Evolutionary conservation across 805 yeast species (phyloP), one percentile per base, ranked within the genome.

Genomic region (Metschnikowia drakensbergensis): DNA sequence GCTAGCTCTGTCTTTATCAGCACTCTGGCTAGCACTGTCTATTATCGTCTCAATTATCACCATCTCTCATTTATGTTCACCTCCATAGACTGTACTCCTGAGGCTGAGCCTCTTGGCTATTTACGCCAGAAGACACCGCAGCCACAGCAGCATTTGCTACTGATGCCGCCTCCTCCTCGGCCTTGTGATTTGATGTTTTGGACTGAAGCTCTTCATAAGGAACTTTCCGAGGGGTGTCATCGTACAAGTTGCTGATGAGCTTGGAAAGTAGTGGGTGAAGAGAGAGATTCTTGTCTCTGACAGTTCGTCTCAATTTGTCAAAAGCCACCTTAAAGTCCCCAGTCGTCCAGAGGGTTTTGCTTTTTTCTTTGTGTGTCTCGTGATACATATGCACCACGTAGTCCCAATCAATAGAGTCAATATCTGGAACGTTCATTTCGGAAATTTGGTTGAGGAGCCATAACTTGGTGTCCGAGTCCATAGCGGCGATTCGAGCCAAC

Each of bases 261-360:
- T 53, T 53, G 31, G 55, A 26, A 27, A 57, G 47, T 30, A 45
- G 32, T 27, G 47, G 22, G 22, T 55, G 58, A 6, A 56, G 46
- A 3, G 57, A 50, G 5, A 53, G 41, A 29, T 37, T 48, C 45
- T 51, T 51, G 47, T 80, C 84, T 46, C 79, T 73, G 9, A 83
- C 66, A 4, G 75, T 67, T 6, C 74, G 55, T 56, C 78, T 76
- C 79, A 84, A 73, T 51, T 76, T 77, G 48, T 82, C 87, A 59
- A 81, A 86, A 38, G 82, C 82, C 11, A 75, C 71, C 51, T 75
- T 74, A 52, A 86, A 74, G 64, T 87, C 94, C 1, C 74, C 59
- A 1, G 84, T 83, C 2, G 75, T 69, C 88, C 88, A 84, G 37
- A 46, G 47, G 41, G 38, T 51, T 50, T 37, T 52, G 45, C 23